Percentiles rank a stretch among this genome's conserved stretches.
Evolutionary conservation across 768 basidiomycete species (phyloP).

Genomic region (Rhodotorula taiwanensis): DNA sequence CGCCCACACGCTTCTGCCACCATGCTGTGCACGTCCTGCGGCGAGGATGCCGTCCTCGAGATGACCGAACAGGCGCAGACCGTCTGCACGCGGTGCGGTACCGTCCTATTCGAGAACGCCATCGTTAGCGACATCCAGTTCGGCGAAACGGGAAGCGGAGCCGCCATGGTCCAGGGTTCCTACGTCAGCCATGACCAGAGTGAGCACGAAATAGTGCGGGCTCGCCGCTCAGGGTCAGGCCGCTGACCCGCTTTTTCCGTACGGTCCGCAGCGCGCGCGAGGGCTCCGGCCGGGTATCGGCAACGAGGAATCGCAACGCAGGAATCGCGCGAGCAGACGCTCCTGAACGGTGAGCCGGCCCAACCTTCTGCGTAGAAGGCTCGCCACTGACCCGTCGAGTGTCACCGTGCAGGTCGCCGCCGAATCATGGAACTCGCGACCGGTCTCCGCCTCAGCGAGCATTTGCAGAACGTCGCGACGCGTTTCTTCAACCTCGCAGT

Average conservation of each 20-base stretch:
- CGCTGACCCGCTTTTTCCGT: background rate
- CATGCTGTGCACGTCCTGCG: conserved; percentile 35
- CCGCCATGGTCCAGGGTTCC: conserved; percentile 89
- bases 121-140: conserved; percentile 92
- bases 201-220: conserved; percentile 52
- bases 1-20: background rate
- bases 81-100: conserved; percentile 33
- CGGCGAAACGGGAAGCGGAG: conserved; percentile 84
- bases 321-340: conserved; percentile 84
- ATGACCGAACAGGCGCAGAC: conserved; percentile 31
- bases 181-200: conserved; percentile 87
- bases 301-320: conserved; percentile 58
- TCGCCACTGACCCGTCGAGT: background rate
- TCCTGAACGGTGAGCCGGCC: conserved; percentile 65
- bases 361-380: background rate
- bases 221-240: background rate
- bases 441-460: conserved; percentile 68
- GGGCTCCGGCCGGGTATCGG: conserved; percentile 36
- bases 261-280: conserved; percentile 59
- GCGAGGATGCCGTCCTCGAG: conserved; percentile 32
- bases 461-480: conserved; percentile 70
- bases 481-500: conserved; percentile 89
- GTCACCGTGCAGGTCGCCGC: conserved; percentile 53
- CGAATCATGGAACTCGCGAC: conserved; percentile 77
- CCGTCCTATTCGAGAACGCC: conserved; percentile 76